A percentile compares a stretch with the other conserved stretches of the same genome.
Evolutionary conservation across 441 rosid genomes (phyloP).

Genomic region (Viola pubescens): DNA sequence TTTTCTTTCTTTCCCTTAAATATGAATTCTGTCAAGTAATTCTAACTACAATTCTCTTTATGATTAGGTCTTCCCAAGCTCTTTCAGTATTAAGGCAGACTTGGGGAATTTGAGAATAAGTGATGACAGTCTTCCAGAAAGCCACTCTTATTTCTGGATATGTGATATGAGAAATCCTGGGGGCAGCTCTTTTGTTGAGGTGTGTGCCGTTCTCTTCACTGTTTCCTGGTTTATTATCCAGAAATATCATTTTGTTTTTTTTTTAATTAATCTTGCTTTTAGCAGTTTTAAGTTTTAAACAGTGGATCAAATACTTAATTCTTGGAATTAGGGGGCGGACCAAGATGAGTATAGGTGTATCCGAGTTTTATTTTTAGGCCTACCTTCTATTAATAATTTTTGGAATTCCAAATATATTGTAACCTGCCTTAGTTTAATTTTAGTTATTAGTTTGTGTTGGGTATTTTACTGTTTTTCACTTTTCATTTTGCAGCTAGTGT

Average conservation of each 20-base stretch:
- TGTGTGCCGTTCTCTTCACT: conserved; percentile 23
- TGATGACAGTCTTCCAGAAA: conserved; percentile 83
- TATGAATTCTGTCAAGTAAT: conserved; percentile 14
- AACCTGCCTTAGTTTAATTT: neutral
- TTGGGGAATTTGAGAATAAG: conserved; percentile 95
- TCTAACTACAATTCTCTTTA: conserved; percentile 18
- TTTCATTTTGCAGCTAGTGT: conserved; percentile 56
- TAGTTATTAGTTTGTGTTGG: neutral
- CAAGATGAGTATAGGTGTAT: too few relatives aligned
- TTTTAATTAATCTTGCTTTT: neutral
- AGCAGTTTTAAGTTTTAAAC: neutral
- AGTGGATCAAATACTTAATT: neutral
- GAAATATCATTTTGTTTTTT: neutral
- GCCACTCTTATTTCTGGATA: conserved; percentile 88
- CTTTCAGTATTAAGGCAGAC: conserved; percentile 84
- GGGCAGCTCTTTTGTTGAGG: conserved; percentile 98
- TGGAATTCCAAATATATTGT: neutral
- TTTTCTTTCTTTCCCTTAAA: conserved; percentile 5
- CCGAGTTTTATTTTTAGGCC: neutral
- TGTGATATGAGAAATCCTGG: conserved; percentile 99
- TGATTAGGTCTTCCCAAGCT: conserved; percentile 85
- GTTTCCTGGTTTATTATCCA: neutral
- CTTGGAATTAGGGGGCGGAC: neutral
- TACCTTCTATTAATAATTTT: neutral
- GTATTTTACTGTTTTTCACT: conserved; percentile 5